phyloP scores from a whole-genome alignment of 1,139 yeast species.

The Pichia sp. region DNA sequence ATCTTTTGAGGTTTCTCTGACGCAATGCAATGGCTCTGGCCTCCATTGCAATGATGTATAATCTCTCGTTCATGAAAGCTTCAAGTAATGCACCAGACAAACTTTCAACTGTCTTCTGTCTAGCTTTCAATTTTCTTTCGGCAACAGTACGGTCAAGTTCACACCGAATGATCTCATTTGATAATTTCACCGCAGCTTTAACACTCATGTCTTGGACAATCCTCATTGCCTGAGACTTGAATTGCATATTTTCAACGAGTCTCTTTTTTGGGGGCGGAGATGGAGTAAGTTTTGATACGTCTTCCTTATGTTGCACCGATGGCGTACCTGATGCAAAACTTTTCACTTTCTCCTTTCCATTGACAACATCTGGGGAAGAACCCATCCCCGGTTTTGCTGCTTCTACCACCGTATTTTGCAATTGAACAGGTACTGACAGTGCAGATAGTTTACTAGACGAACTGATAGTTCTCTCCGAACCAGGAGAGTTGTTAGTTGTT shows the following conservation, averaged over 20 bases:
- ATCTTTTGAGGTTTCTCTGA: conserved; percentile 19
- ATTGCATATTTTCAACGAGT: conserved; percentile 14
- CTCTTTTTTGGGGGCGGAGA: too few species aligned
- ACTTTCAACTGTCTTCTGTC: conserved; percentile 29
- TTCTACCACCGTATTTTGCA: too few species aligned
- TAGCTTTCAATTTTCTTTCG: conserved; percentile 26
- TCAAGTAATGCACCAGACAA: conserved; percentile 43
- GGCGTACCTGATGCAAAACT: too few species aligned
- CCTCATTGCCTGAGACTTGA: conserved; percentile 15
- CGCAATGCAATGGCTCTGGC: conserved; percentile 26
- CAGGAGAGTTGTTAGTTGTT: too few species aligned
- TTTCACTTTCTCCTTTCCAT: too few species aligned
- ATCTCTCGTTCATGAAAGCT: conserved; percentile 55
- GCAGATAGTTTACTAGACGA: too few species aligned
- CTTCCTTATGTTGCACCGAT: neutral
- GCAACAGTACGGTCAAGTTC: conserved; percentile 23
- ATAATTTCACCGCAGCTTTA: conserved; percentile 30
- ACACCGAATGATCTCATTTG: conserved; percentile 25
- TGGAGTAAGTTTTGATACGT: too few species aligned
- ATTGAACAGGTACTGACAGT: too few species aligned
- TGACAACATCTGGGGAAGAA: too few species aligned
- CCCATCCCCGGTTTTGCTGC: too few species aligned
- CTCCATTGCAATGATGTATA: conserved; percentile 37
- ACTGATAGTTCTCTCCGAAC: too few species aligned
- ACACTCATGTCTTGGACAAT: conserved; percentile 30